Conservation (phyloP, 1,284 basidiomycete species). For the Inonotus obliquus region DNA sequence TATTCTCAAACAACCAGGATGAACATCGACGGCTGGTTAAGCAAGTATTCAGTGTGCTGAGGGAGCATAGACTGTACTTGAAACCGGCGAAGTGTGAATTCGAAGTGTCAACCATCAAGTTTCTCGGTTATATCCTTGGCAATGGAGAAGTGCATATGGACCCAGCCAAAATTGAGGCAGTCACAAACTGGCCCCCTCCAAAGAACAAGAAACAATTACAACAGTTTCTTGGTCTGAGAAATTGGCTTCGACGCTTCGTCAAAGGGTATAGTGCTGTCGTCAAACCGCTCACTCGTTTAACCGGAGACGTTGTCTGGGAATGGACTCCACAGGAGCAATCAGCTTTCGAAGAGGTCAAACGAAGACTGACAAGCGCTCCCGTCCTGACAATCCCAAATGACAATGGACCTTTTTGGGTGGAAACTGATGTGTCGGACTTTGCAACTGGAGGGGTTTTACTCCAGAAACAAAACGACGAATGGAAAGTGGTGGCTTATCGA, state of each 20-base stretch:
- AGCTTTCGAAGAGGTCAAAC: background rate
- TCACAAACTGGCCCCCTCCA: conserved; percentile 24
- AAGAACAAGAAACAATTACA: conserved; percentile 19
- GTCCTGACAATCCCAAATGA: background rate
- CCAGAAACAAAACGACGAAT: background rate
- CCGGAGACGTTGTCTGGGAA: background rate
- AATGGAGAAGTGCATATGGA: conserved; percentile 5
- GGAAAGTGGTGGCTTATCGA: conserved; percentile 20
- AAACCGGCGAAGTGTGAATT: background rate
- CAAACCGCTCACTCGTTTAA: background rate
- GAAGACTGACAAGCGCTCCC: background rate
- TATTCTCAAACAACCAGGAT: background rate
- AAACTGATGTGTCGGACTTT: background rate
- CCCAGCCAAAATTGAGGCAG: conserved; percentile 20
- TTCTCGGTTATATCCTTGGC: background rate
- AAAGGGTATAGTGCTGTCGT: background rate
- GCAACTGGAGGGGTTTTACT: background rate
- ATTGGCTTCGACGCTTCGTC: conserved; percentile 24
- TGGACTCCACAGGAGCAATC: background rate
- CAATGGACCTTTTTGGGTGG: background rate
- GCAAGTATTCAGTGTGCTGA: background rate
- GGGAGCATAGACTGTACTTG: background rate
- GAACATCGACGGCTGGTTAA: background rate
- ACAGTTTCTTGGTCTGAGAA: conserved; percentile 22
- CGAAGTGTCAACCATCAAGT: background rate